Evolutionary conservation across 768 basidiomycete genomes (phyloP), one percentile per base, ranked within the genome.

Genomic region (Leccinum obscurum): DNA sequence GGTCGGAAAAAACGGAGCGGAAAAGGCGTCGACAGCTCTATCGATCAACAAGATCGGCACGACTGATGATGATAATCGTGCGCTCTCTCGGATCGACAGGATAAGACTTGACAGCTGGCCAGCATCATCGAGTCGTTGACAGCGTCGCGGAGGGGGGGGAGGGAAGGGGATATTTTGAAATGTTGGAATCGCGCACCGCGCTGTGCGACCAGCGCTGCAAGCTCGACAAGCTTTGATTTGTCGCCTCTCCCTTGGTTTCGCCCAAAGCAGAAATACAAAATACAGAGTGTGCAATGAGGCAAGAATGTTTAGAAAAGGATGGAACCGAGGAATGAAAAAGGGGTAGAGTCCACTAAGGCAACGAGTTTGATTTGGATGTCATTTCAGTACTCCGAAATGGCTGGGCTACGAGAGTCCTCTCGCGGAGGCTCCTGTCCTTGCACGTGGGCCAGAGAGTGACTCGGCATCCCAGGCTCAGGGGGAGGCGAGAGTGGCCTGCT

Each of bases 401-500:
- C 66, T 32, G 73, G 73, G 60, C 73, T 75, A 26, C 75, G 87
- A 8, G 87, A 88, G 65, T 84, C 84, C 69, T 87, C 88, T 55
- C 80, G 83, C 20, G 85, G 83, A 37, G 83, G 80, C 55, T 84
- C 82, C 68, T 87, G 88, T 34, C 83, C 83, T 67, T 81, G 80
- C 57, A 82, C 81, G 30, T 85, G 81, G 46, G 81, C 72, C 55
- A 86, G 80, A 41, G 82, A 80, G 68, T 85, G 83, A 41, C 69
- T 65, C 24, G 75, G 67, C 60, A 78, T 72, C 52, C 76, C 79
- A 17, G 77, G 72, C 65, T 89, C 88, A 9, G 86, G 84, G 17
- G 87, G 84, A 46, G 88, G 87, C 13, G 89, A 87, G 65, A 88
- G 68, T 11, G 86, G 84, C 61, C 85, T 78, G 61, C 66, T 70